Evolutionary conservation across 148 eudicot genomes (phyloP).

Genomic region (Silene uniflora): DNA sequence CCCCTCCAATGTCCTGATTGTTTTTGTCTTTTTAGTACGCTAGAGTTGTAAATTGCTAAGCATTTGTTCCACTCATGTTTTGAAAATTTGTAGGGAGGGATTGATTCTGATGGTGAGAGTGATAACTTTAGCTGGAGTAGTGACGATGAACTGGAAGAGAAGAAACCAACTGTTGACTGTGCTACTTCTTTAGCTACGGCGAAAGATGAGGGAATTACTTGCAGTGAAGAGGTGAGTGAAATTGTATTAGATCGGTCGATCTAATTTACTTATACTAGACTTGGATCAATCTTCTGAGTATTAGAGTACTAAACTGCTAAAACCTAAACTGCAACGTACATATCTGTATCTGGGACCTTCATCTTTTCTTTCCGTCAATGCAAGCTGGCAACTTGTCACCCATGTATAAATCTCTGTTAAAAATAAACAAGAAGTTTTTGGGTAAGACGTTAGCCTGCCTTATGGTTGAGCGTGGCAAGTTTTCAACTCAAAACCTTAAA

Average conservation of each 20-base stretch:
- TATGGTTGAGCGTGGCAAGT: not conserved
- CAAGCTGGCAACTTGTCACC: not conserved
- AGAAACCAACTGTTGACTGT: constrained; percentile 29
- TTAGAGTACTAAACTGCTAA: too few species aligned
- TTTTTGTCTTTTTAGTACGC: not conserved
- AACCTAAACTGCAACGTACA: too few species aligned
- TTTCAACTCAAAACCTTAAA: not conserved
- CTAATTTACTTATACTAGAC: not conserved
- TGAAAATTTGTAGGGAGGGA: constrained; percentile 34
- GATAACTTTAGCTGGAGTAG: constrained; percentile 57
- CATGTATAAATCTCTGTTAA: not conserved
- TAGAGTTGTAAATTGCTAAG: not conserved
- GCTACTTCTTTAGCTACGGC: constrained; percentile 27
- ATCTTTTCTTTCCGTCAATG: not conserved
- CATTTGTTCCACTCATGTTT: not conserved
- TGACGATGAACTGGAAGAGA: constrained; percentile 67
- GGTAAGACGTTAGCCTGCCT: not conserved
- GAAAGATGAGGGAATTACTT: constrained; percentile 25
- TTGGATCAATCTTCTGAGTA: not conserved
- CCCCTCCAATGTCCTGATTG: not conserved
- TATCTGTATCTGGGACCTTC: not conserved
- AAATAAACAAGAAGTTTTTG: not conserved
- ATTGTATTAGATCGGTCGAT: not conserved
- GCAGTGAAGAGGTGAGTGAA: constrained; percentile 43
- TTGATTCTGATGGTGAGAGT: constrained; percentile 43